Percentiles rank a stretch among this genome's conserved stretches.
These are phyloP conservation scores for Casuarina glauca DNA, from an alignment of 306 rosid genomes.

Conservation along the genomic window DNA sequence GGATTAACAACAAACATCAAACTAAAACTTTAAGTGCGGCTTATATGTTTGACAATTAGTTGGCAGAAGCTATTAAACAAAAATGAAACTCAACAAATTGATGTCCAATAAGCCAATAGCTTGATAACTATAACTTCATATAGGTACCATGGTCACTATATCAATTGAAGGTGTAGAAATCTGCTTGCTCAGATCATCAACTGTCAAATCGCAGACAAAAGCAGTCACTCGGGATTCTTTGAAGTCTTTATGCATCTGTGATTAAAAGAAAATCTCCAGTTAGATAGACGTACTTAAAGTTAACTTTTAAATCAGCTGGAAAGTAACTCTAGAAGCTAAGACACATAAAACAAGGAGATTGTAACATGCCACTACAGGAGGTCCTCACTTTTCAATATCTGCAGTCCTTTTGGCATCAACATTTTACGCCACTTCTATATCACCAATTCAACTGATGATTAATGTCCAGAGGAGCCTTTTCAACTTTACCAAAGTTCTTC, in stretches of 20 bases:
- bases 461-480: neutral
- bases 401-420: too few species aligned
- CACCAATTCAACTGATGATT: neutral
- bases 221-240: constrained; percentile 66
- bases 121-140: constrained; percentile 23
- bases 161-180: constrained; percentile 75
- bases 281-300: neutral
- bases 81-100: constrained; percentile 17
- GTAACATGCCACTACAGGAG: neutral
- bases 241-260: constrained; percentile 75
- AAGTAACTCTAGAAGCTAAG: neutral
- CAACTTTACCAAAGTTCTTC: neutral
- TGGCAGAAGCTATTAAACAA: constrained; percentile 14
- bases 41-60: constrained; percentile 19
- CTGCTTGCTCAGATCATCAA: constrained; percentile 67
- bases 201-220: constrained; percentile 86
- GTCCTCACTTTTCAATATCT: neutral
- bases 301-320: neutral
- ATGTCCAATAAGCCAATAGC: constrained; percentile 11
- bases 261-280: constrained; percentile 25
- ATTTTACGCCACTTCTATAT: neutral
- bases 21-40: constrained; percentile 19
- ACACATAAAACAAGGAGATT: neutral
- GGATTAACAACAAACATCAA: constrained; percentile 19
- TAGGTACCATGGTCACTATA: constrained; percentile 83